Evolutionary conservation across 805 yeast genomes (phyloP), one percentile per base, ranked within the genome.

Genomic region (Ogataea paraovalis): DNA sequence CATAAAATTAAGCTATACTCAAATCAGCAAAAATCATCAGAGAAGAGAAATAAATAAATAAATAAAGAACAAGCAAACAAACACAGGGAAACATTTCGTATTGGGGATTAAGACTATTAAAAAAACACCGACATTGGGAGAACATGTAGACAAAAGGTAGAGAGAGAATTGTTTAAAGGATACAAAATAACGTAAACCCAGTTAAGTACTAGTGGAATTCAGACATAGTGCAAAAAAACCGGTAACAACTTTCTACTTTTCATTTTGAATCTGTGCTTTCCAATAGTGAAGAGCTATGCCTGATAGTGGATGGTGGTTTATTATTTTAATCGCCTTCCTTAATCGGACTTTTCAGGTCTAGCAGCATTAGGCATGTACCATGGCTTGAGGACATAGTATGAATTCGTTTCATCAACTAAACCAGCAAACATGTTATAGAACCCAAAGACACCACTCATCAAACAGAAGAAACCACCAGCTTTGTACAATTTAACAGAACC

Each of bases 311-410:
- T 25, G 28, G 28, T 25, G 28, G 7, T 25, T 25, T 25, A 10
- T 25, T 25, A 25, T 25, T 16, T 34, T 38, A 13, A 8, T 5
- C 19, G 27, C 41, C 27, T 38, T 22, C 12, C 22, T 37, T 44
- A 43, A 13, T 49, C 46, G 2, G 41, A 41, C 28, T 49, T 54
- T 22, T 46, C 37, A 5, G 64, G 57, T 14, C 49, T 47, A 2
- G 44, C 55, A 19, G 70, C 67, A 43, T 74, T 72, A 34, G 83
- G 81, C 67, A 80, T 60, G 57, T 64, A 75, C 44, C 73, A 45
- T 18, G 87, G 79, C 47, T 70, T 69, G 43, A 80, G 65, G 16
- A 69, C 67, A 53, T 83, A 53, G 62, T 83, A 85, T 36, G 84
- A 72, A 67, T 83, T 86, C 46, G 78, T 74, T 13, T 63, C 62